Base-by-base conservation (phyloP, 2,329 filamentous ascomycete genomes). In the Pseudomassariella vexata region DNA sequence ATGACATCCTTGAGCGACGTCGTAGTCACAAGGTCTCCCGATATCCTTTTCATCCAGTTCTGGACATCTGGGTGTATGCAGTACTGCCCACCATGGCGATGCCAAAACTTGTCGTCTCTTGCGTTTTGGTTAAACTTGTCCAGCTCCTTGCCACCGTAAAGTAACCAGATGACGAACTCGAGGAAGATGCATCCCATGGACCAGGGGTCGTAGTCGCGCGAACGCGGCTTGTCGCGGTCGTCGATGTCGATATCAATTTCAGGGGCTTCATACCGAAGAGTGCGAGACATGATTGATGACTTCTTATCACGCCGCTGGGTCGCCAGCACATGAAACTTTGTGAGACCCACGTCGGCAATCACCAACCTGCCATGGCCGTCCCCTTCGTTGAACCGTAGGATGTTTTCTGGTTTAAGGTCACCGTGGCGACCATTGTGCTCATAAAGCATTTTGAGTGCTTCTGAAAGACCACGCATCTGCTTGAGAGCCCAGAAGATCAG, bases 391-490 rank as follows among this genome's bases (percentile, higher is more conserved):
- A 40, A 40, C 12, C 28, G 24, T 2, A 40, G 34, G 19, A 37
- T 37, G 22, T 40, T 40, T 18, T 37, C 38, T 0, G 38, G 38
- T 32, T 45, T 43, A 8, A 41, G 22, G 24, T 45, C 42, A 4
- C 42, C 37, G 16, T 42, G 36, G 2, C 36, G 36, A 12, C 27
- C 36, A 14, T 33, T 39, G 9, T 12, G 14, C 9, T 22, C 19
- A 12, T 30, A 16, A 2, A 30, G 3, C 14, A 22, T 20, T n/a
- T 23, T 8, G 2, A 30, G 9, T 0, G 28, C 20, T 17, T 15
- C n/a, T 9, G 19, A 30, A 3, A 30, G 14, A 14, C 28, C 28
- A 11, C 7, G 11, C 14, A 30, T 2, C 5, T 30, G 28, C 8
- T 5, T 3, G 12, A 30, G 1, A 12, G 24, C 14, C 28, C 28